Base-by-base conservation (phyloP, 2,329 filamentous ascomycete genomes). In the Colletotrichum somersetense region DNA sequence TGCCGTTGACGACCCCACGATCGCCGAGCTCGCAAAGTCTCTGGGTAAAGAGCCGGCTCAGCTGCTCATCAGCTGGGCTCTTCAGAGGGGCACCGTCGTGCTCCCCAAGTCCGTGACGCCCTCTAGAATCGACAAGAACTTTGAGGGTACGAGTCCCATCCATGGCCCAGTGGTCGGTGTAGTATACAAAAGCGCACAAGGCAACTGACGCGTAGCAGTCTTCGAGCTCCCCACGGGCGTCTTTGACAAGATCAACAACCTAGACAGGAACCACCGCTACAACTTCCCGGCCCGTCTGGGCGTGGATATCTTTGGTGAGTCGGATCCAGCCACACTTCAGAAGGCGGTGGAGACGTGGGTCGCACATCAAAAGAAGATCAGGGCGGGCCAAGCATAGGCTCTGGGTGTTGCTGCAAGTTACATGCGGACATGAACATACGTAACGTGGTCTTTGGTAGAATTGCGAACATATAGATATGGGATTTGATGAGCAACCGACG, bases 61-160 rank as follows among this genome's bases (percentile, higher is more conserved):
- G 72, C 77, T 89, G 8, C 80, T 89, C 8, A 84, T 89, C 68
- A 85, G 84, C 55, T 89, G 87, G 87, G 85, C 83, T 16, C 81
- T 89, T 11, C 85, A 88, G 76, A 81, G 87, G 35, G 87, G 87
- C 1, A 87, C 85, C 1, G 82, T 86, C 10, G 87, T 88, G 10
- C 77, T 89, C 50, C 86, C 87, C 20, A 89, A 89, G 79, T 86
- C 84, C 59, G 86, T 88, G 3, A 89, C 86, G 0, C 82, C 85
- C 1, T 81, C 81, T 16, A 81, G 87, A 44, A 88, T 89, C 65
- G 80, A 82, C 64, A 80, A 81, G 55, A 89, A 88, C 65, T 81
- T 86, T 69, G 76, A 79, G 44, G 75, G 70, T 72, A 59, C 4
- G 62, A 44, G 20, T 73, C n/a, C 61, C 57, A 5, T 8, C 12